Conservation (phyloP, 352 stramenopile genomes). For the Aphanomyces astaci region DNA sequence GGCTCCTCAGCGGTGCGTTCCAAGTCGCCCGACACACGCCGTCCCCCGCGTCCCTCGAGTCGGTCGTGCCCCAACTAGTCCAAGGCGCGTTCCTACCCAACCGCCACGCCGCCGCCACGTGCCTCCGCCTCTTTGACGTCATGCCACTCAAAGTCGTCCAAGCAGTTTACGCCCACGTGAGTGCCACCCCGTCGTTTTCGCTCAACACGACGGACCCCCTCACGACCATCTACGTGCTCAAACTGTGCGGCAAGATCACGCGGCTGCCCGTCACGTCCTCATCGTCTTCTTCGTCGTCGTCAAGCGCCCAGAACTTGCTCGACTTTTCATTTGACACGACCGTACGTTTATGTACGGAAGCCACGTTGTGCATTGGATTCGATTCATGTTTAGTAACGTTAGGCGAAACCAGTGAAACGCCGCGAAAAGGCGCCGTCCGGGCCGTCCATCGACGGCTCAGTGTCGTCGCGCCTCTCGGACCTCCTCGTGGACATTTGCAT, state of each 20-base stretch:
- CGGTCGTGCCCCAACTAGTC: constrained; percentile 44
- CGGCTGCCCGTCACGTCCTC: constrained; percentile 32
- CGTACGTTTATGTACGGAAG: no score
- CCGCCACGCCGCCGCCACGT: constrained; percentile 50
- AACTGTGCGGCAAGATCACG: constrained; percentile 47
- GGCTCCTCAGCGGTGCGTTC: constrained; percentile 38
- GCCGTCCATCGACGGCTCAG: not conserved
- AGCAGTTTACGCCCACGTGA: constrained; percentile 46
- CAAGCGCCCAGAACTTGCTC: constrained; percentile 32
- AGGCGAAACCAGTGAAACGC: constrained; percentile 6
- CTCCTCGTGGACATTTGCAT: constrained; percentile 43
- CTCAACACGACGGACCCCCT: constrained; percentile 44
- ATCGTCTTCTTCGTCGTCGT: not conserved
- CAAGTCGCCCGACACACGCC: constrained; percentile 45
- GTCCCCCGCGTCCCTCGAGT: constrained; percentile 23
- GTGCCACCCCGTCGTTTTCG: constrained; percentile 33
- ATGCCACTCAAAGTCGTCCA: constrained; percentile 34
- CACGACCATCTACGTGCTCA: constrained; percentile 57
- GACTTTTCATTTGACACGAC: constrained; percentile 45
- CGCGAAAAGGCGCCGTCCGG: not conserved
- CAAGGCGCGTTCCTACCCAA: constrained; percentile 47
- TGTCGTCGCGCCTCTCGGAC: constrained; percentile 41
- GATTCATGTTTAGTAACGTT: no score
- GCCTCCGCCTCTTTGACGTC: constrained; percentile 43
- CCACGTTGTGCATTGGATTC: no score